Evolutionary conservation across 148 eudicot genomes (phyloP), one percentile per base, ranked within the genome.

Genomic region (Rhododendron molle): DNA sequence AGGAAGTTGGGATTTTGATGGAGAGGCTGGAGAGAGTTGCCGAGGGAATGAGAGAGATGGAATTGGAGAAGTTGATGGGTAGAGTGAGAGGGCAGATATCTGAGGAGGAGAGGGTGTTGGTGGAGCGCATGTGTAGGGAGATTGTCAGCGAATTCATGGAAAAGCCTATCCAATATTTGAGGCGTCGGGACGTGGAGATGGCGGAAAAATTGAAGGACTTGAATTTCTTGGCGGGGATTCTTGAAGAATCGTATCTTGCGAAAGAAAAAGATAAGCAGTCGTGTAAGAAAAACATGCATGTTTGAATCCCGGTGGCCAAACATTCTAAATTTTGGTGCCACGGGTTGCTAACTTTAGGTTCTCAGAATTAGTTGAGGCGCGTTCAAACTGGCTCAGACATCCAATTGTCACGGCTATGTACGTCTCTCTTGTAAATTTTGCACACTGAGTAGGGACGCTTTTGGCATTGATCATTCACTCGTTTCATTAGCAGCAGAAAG

Each of bases 41-140:
- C 21, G 71, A 56, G 83, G 60, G 71, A 12, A 54, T 81, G 83
- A 81, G 71, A 56, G 71, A 81, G 83, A 40, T 20, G 69, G 83
- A 81, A 65, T 16, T 81, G 40, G 83, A 81, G 69, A 81, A 81
- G 83, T 9, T 81, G 83, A 81, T 8, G 83, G n/a, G 69, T 10
- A 54, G 44, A 54, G 16, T 34, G 32, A 56, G 15, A 10, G 76
- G 20, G 40, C 15, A 81, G 11, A 20, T 81, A 5, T 54, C 71
- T 30, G 38, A 11, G 4, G 83, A 81, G 44, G 83, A 81, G 44
- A 34, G 46, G 26, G 38, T 32, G 4, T 32, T 81, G 30, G 13
- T 81, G 32, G 83, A 81, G 46, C 36, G 0, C 0, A 56, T 81
- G 69, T 56, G 83, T 20, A 34, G 46, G 12, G 83, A 54, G 69